These are phyloP conservation scores for Diplodia intermedia DNA, from an alignment of 2,329 filamentous ascomycete genomes.

Conservation along the genomic window DNA sequence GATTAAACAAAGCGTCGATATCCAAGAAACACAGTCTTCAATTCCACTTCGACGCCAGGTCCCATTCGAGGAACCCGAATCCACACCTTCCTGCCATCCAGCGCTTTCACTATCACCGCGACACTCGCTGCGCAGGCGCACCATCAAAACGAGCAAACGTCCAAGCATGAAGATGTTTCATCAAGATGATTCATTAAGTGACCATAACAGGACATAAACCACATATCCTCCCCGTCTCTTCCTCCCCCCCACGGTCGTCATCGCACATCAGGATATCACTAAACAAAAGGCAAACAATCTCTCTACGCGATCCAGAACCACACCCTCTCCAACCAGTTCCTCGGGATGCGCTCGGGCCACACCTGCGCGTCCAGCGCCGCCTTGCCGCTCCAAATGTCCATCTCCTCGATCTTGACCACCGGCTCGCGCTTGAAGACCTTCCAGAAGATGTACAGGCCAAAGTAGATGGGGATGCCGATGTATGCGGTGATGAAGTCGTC, in stretches of 20 bases:
- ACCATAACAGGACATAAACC: background rate
- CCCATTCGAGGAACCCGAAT: too few relatives aligned
- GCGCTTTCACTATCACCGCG: too few relatives aligned
- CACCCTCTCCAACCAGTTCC: slow-evolving; percentile 55
- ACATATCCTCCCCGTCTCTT: background rate
- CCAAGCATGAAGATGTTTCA: background rate
- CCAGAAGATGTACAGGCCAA: slow-evolving; percentile 58
- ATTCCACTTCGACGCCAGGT: too few relatives aligned
- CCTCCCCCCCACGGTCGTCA: background rate
- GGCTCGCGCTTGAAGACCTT: slow-evolving; percentile 70
- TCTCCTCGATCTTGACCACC: slow-evolving; percentile 49
- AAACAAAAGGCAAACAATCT: background rate
- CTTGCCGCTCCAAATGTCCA: slow-evolving; percentile 57
- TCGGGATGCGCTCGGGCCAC: slow-evolving; percentile 53
- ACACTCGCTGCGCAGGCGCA: background rate
- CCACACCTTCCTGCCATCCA: too few relatives aligned
- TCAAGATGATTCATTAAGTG: background rate
- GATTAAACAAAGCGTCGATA: too few relatives aligned
- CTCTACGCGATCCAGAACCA: slow-evolving; percentile 58
- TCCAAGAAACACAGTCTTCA: too few relatives aligned
- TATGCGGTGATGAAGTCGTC: slow-evolving; percentile 59
- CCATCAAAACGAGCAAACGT: background rate
- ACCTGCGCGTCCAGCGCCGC: slow-evolving; percentile 54
- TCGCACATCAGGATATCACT: background rate
- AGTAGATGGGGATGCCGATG: slow-evolving; percentile 50